phyloP scores from a whole-genome alignment of 208 protist species.

The Leishmania mexicana region DNA sequence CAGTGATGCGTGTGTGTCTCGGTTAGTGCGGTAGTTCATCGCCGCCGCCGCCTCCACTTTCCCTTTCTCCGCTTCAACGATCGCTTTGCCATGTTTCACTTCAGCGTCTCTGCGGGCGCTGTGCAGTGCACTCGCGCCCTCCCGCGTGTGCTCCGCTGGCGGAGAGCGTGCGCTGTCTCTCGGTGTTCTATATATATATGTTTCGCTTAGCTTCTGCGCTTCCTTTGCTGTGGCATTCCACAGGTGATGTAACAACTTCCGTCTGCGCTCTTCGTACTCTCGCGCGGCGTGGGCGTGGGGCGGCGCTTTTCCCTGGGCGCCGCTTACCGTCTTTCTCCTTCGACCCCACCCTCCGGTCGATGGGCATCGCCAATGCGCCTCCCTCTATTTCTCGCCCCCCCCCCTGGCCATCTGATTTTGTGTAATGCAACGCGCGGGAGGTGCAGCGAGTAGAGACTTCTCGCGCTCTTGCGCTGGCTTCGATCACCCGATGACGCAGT shows the following conservation, averaged over 20 bases:
- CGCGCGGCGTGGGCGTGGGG: background rate
- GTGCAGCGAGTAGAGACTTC: background rate
- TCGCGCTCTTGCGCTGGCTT: background rate
- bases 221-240: background rate
- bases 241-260: constrained; percentile 6
- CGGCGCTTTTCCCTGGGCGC: background rate
- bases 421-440: background rate
- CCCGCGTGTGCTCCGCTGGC: background rate
- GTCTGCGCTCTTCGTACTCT: background rate
- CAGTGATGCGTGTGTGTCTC: background rate
- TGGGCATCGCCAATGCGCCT: background rate
- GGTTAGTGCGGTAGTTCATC: background rate
- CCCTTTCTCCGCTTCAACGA: background rate
- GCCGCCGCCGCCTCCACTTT: background rate
- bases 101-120: background rate
- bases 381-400: background rate
- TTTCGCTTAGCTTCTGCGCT: background rate
- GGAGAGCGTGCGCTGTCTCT: background rate
- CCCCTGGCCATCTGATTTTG: too few relatives aligned
- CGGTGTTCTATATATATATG: background rate
- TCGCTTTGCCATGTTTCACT: background rate
- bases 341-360: background rate
- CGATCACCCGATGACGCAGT: too few relatives aligned
- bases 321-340: background rate
- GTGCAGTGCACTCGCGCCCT: background rate